Evolutionary conservation across 2,329 filamentous ascomycete species (phyloP).

Genomic region (Colletotrichum higginsianum): DNA sequence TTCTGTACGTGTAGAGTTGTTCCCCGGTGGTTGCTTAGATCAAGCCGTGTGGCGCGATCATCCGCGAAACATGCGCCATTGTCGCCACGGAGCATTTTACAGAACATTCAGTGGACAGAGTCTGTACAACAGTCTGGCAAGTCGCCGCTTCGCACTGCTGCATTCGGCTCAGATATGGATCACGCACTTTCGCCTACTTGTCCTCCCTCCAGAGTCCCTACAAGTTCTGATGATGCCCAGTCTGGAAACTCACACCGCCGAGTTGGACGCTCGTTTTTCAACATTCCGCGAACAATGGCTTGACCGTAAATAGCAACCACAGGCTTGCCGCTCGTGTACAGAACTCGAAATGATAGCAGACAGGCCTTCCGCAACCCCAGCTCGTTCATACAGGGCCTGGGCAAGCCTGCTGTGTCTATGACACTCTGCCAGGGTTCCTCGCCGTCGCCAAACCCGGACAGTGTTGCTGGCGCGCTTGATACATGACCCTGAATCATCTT

Average conservation of each 20-base stretch:
- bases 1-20: neutral
- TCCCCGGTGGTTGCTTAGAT: conserved; percentile 6
- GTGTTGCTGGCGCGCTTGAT: neutral
- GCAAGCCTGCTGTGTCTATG: conserved; percentile 17
- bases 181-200: conserved; percentile 9
- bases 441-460: neutral
- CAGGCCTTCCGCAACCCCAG: neutral
- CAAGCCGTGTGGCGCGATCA: conserved; percentile 10
- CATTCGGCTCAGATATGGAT: conserved; percentile 24
- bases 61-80: conserved; percentile 9
- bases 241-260: neutral
- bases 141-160: neutral
- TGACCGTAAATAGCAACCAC: conserved; percentile 2
- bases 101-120: neutral
- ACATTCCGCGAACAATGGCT: conserved; percentile 20
- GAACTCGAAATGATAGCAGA: neutral
- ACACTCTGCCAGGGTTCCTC: conserved; percentile 13
- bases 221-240: neutral
- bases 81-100: conserved; percentile 18
- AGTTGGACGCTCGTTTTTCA: conserved; percentile 9
- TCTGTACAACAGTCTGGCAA: neutral
- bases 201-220: conserved; percentile 9
- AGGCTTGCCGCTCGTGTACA: conserved; percentile 3
- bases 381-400: conserved; percentile 2
- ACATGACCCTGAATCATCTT: neutral